Evolutionary conservation across 2,329 filamentous ascomycete species (phyloP).

Genomic region (Verticillium alfalfae): DNA sequence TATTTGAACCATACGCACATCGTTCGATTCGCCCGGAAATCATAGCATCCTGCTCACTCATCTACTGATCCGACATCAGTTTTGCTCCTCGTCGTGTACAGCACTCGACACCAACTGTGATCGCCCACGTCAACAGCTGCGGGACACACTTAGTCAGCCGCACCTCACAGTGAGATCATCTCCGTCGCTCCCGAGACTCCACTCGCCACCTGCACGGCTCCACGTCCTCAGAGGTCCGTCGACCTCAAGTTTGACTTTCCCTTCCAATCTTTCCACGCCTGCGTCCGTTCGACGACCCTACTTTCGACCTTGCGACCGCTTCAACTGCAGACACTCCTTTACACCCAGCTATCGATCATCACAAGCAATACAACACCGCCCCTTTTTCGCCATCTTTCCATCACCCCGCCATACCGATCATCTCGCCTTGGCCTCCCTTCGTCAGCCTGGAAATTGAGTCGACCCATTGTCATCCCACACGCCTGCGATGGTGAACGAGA

Average conservation of each 20-base stretch:
- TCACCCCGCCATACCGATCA: no score
- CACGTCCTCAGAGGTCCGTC: not conserved
- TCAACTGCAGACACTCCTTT: conserved; percentile 2
- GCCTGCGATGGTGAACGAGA: conserved; percentile 33
- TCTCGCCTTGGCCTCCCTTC: not conserved
- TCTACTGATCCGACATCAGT: not conserved
- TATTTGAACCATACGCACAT: not conserved
- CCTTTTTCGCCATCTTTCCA: not conserved
- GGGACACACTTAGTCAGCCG: not conserved
- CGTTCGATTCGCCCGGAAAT: not conserved
- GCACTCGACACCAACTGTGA: not conserved
- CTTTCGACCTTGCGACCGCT: not conserved
- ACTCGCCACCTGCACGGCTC: not conserved
- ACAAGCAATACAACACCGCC: not conserved
- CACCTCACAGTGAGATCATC: not conserved
- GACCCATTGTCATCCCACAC: not conserved
- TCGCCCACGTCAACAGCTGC: not conserved
- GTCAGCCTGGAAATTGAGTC: not conserved
- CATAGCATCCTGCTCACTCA: not conserved
- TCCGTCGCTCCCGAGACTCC: not conserved
- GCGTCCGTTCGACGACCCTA: not conserved
- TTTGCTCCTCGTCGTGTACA: not conserved
- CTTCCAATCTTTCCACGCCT: not conserved
- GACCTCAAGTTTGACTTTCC: not conserved
- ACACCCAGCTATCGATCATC: not conserved